Evolutionary conservation across 306 rosid species (phyloP).

Genomic region (Pyrus communis): DNA sequence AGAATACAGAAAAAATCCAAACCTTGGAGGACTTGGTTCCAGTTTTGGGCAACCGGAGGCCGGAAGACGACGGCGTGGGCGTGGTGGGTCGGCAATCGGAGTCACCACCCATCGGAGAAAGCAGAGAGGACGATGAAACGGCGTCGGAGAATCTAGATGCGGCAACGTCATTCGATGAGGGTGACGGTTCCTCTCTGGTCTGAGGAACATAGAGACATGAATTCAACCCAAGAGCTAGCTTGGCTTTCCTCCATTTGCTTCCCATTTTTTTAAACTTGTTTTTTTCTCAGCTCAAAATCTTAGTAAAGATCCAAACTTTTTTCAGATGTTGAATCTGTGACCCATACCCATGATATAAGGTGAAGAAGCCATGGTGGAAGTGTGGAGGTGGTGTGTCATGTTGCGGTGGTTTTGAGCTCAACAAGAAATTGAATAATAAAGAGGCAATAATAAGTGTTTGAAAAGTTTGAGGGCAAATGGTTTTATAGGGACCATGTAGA

Average conservation of each 20-base stretch:
- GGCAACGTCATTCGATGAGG: conserved; percentile 15
- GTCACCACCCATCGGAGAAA: conserved; percentile 22
- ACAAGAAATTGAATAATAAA: not conserved
- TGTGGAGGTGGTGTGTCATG: not conserved
- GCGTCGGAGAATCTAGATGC: conserved; percentile 27
- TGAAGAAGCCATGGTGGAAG: not conserved
- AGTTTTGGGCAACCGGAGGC: conserved; percentile 40
- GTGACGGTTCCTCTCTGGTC: conserved; percentile 34
- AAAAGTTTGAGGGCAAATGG: not conserved
- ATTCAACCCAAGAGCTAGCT: conserved; percentile 62
- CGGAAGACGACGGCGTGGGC: conserved; percentile 56
- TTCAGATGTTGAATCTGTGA: conserved; percentile 3
- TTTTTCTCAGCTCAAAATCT: not conserved
- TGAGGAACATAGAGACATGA: conserved; percentile 46
- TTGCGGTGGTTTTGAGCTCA: not conserved
- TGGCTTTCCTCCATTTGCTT: conserved; percentile 77
- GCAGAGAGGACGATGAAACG: conserved; percentile 17
- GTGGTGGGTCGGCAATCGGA: conserved; percentile 37
- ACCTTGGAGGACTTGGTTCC: conserved; percentile 70
- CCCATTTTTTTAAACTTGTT: conserved; percentile 32
- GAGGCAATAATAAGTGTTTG: not conserved
- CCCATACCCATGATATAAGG: not conserved
- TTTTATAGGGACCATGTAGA: not conserved
- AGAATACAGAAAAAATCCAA: conserved; percentile 13
- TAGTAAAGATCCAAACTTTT: not conserved